Evolutionary conservation across 495 filamentous ascomycete genomes (phyloP).

Genomic region (Lasiosphaeria hispida): DNA sequence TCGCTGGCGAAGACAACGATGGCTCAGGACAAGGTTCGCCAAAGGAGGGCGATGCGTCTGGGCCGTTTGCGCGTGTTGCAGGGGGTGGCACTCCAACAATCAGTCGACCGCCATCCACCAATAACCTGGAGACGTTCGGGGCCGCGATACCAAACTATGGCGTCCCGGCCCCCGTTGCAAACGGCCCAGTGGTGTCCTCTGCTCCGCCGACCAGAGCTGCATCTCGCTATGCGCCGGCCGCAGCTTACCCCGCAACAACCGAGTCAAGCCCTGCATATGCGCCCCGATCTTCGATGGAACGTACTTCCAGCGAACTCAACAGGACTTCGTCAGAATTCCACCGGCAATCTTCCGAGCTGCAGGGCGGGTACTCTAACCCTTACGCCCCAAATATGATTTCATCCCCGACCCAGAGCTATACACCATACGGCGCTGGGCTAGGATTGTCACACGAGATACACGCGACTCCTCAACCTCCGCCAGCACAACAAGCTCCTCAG

Average conservation of each 20-base stretch:
- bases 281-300: constrained; percentile 44
- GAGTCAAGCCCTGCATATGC: constrained; percentile 41
- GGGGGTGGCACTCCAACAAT: constrained; percentile 71
- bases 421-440: constrained; percentile 22
- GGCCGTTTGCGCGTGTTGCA: constrained; percentile 78
- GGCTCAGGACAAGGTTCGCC: constrained; percentile 56
- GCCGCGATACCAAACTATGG: constrained; percentile 32
- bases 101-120: constrained; percentile 73
- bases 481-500: constrained; percentile 6
- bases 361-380: constrained; percentile 30
- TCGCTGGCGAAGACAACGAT: constrained; percentile 82
- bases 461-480: neutral
- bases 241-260: constrained; percentile 31
- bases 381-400: constrained; percentile 33
- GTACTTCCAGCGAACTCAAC: constrained; percentile 42
- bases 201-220: constrained; percentile 42
- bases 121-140: constrained; percentile 70
- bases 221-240: constrained; percentile 63
- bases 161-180: constrained; percentile 29
- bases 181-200: constrained; percentile 25
- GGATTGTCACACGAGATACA: constrained; percentile 20
- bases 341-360: constrained; percentile 44
- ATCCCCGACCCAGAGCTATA: constrained; percentile 28
- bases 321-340: constrained; percentile 44
- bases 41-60: constrained; percentile 58